Base-by-base conservation (phyloP, 2,329 filamentous ascomycete genomes). In the Diaporthe capsici region DNA sequence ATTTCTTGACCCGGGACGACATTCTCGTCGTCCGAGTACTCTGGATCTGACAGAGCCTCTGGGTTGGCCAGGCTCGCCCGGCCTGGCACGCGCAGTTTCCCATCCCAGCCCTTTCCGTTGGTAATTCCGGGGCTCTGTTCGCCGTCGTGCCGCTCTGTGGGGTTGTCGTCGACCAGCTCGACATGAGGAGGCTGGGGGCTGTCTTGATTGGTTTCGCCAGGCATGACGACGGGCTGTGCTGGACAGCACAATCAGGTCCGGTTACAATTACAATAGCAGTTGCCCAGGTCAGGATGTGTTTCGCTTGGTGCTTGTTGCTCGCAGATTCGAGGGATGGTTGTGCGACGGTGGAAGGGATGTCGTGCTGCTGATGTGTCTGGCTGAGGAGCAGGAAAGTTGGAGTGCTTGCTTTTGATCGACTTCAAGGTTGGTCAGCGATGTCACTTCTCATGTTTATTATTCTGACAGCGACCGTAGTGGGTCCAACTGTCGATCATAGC, bases 21-120 rank as follows among this genome's bases (percentile, higher is more conserved):
- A 76, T 93, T 90, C 77, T 92, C 90, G 15, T 92, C 90, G 78
- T 90, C 95, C 22, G 94, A 97, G 82, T 96, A 95, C 74, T 98
- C 95, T 0, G 94, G 92, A 80, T 98, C 95, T 58, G 94, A 94
- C 71, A 98, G 84, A 13, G 94, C 94, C 81, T 97, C 95, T 3
- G 95, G 94, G 81, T 98, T 97, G 34, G 90, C 87, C 63, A 97
- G 86, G 44, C 91, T 87, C 2, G 92, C 89, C 81, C 90, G 93
- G 80, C 92, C 92, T 77, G 94, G 92, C 70, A 98, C 85, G 53
- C 94, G 90, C 76, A 96, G 88, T 85, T 96, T 96, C 78, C 94
- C 94, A 83, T 96, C 94, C 94, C 94, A 96, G 77, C 94, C 94
- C 80, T 90, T 92, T 84, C 89, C 92, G 79, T 91, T 90, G 78